Evolutionary conservation across 164 flowering plant genomes (phyloP).

Genomic region (Kingdonia uniflora): DNA sequence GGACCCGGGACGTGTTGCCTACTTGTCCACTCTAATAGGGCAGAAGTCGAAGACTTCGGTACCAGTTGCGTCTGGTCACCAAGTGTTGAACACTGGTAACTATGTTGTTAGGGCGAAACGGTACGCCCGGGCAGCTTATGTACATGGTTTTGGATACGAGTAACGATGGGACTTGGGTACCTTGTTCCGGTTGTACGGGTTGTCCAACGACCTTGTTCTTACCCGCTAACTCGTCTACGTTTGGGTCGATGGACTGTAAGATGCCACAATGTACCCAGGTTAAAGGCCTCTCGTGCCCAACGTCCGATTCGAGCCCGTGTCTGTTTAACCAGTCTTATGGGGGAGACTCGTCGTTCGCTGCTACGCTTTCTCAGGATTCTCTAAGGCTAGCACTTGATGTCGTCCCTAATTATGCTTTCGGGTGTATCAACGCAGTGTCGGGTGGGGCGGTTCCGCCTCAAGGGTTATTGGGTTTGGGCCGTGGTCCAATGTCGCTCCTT

Average conservation of each 20-base stretch:
- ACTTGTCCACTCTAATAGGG: conserved; percentile 38
- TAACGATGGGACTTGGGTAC: conserved; percentile 66
- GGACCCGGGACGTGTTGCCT: conserved; percentile 48
- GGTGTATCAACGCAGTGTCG: conserved; percentile 47
- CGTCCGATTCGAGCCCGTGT: conserved; percentile 38
- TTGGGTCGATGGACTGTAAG: conserved; percentile 41
- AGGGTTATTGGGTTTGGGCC: conserved; percentile 83
- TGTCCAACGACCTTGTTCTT: conserved; percentile 47
- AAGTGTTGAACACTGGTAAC: conserved; percentile 48
- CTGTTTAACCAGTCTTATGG: conserved; percentile 73
- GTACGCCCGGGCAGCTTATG: conserved; percentile 80
- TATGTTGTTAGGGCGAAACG: conserved; percentile 65
- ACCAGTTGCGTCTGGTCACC: conserved; percentile 70
- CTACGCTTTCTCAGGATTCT: conserved; percentile 52
- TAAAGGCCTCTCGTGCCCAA: conserved; percentile 50
- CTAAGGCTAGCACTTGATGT: conserved; percentile 30
- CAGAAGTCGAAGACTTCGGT: conserved; percentile 33
- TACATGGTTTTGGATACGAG: conserved; percentile 89
- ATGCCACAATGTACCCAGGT: conserved; percentile 49
- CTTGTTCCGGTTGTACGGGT: conserved; percentile 64
- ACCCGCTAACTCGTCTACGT: conserved; percentile 44
- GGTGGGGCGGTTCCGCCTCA: conserved; percentile 63
- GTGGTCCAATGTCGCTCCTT: conserved; percentile 68
- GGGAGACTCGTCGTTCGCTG: conserved; percentile 60
- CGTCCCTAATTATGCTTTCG: conserved; percentile 56